Evolutionary conservation across 2,329 filamentous ascomycete species (phyloP).

Genomic region (Microcyclosporella mali): DNA sequence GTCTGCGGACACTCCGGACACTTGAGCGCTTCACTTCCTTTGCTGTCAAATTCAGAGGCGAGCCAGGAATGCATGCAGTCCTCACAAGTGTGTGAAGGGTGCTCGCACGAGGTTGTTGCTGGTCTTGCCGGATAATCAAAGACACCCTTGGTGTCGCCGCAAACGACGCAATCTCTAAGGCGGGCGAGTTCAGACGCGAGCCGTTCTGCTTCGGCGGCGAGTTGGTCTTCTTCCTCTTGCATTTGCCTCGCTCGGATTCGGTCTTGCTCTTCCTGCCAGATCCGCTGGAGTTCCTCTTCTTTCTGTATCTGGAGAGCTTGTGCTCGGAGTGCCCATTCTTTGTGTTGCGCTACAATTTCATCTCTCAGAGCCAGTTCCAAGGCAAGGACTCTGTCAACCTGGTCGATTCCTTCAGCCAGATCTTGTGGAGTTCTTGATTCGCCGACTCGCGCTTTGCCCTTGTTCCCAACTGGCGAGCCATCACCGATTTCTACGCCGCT

Average conservation of each 20-base stretch:
- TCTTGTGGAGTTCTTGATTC: no score
- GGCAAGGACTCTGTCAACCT: no score
- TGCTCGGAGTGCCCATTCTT: neutral
- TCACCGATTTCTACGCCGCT: no score
- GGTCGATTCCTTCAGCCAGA: no score
- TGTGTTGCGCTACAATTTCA: no score
- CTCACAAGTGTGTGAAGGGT: constrained; percentile 32
- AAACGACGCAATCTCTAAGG: constrained; percentile 31
- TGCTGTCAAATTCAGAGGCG: constrained; percentile 30
- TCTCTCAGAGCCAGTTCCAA: no score
- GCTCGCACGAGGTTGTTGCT: constrained; percentile 32
- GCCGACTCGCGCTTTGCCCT: no score
- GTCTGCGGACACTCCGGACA: constrained; percentile 48
- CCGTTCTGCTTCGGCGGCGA: constrained; percentile 11
- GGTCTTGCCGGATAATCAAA: constrained; percentile 30
- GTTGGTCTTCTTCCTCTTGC: constrained; percentile 9
- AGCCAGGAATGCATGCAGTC: constrained; percentile 38
- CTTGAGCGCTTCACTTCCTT: constrained; percentile 43
- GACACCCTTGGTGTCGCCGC: constrained; percentile 28
- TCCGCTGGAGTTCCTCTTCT: neutral
- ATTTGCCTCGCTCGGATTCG: neutral
- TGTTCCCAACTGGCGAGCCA: no score
- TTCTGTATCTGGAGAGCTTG: neutral
- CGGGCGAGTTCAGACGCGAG: constrained; percentile 12
- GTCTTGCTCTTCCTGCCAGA: neutral